phyloP scores from a whole-genome alignment of 768 basidiomycete genomes.

The Hydnomerulius pinastri region DNA sequence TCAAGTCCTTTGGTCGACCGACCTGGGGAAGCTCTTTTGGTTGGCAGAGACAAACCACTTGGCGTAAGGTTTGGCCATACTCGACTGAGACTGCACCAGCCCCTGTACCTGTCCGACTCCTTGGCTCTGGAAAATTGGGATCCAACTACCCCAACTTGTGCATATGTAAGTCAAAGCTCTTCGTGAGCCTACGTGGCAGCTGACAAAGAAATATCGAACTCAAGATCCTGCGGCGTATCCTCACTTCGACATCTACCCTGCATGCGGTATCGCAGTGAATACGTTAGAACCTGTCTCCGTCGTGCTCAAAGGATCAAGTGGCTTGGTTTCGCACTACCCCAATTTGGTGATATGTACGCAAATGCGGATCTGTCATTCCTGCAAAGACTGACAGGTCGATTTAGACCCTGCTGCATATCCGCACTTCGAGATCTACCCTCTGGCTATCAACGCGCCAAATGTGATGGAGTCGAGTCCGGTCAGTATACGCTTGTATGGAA shows the following conservation, averaged over 20 bases:
- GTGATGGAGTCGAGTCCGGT: no score
- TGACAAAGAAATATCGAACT: slow-evolving; percentile 6
- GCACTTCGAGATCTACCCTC: slow-evolving; percentile 42
- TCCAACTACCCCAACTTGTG: slow-evolving; percentile 14
- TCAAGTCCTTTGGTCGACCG: neutral
- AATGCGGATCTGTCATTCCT: neutral
- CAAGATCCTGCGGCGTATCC: slow-evolving; percentile 45
- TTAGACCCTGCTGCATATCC: slow-evolving; percentile 45
- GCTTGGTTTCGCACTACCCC: slow-evolving; percentile 30
- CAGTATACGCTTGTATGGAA: no score
- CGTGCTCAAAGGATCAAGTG: neutral
- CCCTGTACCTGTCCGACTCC: slow-evolving; percentile 7
- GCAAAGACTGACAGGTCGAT: slow-evolving; percentile 4
- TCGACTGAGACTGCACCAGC: neutral
- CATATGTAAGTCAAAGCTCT: slow-evolving; percentile 19
- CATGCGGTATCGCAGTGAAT: slow-evolving; percentile 6
- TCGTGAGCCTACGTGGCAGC: neutral
- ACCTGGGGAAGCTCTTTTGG: slow-evolving; percentile 23
- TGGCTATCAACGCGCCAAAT: neutral
- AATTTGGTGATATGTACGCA: slow-evolving; percentile 38
- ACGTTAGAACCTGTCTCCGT: slow-evolving; percentile 1
- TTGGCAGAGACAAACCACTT: slow-evolving; percentile 16
- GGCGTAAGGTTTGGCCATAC: slow-evolving; percentile 20
- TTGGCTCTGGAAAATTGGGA: slow-evolving; percentile 8
- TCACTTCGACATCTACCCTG: slow-evolving; percentile 42